Evolutionary conservation across 169 alveolate genomes (phyloP).

Genomic region (Cryptosporidium tyzzeri): DNA sequence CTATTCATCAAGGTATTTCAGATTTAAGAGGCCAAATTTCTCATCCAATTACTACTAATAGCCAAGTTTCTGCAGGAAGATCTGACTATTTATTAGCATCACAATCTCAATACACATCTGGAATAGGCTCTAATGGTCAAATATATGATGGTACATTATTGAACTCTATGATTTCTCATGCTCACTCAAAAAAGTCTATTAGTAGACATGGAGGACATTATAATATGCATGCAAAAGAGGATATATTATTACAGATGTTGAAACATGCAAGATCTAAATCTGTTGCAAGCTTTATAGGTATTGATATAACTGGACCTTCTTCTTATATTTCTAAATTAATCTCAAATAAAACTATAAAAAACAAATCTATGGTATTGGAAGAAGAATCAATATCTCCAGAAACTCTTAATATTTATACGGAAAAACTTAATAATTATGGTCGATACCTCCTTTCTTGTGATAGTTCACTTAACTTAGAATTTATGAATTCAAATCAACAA

Average conservation of each 20-base stretch:
- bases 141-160: not conserved
- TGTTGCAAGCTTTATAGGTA: conserved; percentile 23
- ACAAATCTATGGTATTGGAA: not conserved
- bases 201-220: conserved; percentile 73
- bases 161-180: conserved; percentile 7
- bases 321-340: conserved; percentile 12
- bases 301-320: conserved; percentile 52
- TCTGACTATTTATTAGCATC: not conserved
- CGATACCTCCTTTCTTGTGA: conserved; percentile 29
- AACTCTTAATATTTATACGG: not conserved
- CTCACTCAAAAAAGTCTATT: conserved; percentile 43
- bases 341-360: not conserved
- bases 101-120: not conserved
- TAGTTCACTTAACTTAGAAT: not conserved
- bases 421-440: conserved; percentile 35
- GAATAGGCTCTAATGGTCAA: not conserved
- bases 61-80: conserved; percentile 9
- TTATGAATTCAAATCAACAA: not conserved
- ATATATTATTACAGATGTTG: conserved; percentile 45
- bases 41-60: not conserved
- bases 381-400: conserved; percentile 31
- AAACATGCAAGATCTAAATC: conserved; percentile 18
- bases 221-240: conserved; percentile 71
- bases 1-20: not conserved
- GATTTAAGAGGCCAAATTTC: not conserved